Percentiles rank a stretch among this genome's conserved stretches.
Conservation (phyloP, 805 yeast species). For the Kregervanrija fluxuum region DNA sequence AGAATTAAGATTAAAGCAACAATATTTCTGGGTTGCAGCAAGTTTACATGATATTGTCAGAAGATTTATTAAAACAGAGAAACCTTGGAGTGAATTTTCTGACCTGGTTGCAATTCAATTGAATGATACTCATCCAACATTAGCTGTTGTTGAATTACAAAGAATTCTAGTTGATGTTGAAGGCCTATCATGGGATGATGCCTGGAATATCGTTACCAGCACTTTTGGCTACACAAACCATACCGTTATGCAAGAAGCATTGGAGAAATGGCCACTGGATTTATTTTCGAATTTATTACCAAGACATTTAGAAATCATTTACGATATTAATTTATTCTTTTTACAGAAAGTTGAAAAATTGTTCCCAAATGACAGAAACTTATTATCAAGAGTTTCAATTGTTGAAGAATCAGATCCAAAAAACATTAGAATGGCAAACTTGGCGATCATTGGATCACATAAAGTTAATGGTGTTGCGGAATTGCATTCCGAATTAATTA, state of each 20-base stretch:
- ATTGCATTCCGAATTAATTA: conserved; percentile 84
- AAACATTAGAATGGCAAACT: conserved; percentile 85
- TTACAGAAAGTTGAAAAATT: conserved; percentile 64
- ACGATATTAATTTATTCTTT: conserved; percentile 75
- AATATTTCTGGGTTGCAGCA: conserved; percentile 95
- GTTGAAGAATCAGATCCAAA: conserved; percentile 79
- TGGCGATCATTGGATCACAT: conserved; percentile 89
- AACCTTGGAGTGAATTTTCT: conserved; percentile 77
- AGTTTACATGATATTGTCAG: conserved; percentile 86
- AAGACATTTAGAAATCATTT: conserved; percentile 84
- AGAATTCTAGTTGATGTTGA: conserved; percentile 81
- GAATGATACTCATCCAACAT: conserved; percentile 91
- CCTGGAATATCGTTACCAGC: conserved; percentile 74
- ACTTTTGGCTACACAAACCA: conserved; percentile 93
- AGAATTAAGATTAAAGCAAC: conserved; percentile 88
- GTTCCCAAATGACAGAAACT: conserved; percentile 68
- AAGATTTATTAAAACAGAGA: conserved; percentile 72
- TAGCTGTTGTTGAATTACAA: conserved; percentile 85
- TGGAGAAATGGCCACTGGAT: conserved; percentile 93
- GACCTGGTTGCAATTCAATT: conserved; percentile 87
- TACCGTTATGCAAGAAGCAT: conserved; percentile 90
- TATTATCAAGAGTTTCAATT: conserved; percentile 67
- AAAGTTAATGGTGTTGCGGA: conserved; percentile 96
- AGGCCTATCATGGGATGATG: conserved; percentile 70
- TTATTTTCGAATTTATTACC: conserved; percentile 74